Evolutionary conservation across 306 rosid genomes (phyloP), one percentile per base, ranked within the genome.

Genomic region (Trifolium fragiferum): DNA sequence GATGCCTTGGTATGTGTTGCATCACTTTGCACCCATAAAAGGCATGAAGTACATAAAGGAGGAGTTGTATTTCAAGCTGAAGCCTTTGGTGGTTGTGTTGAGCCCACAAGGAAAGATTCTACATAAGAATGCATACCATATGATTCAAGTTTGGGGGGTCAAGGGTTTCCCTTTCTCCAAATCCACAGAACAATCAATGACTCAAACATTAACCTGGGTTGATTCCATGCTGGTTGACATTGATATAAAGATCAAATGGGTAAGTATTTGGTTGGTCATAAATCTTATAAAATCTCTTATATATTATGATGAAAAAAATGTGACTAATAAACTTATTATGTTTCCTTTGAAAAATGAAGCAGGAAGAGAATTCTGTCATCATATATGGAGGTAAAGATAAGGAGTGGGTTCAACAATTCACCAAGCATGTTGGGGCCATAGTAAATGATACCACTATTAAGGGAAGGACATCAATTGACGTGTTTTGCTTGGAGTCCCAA

Each of bases 131-230:
- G 93, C 87, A 15, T 21, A 83, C 71, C 86, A 86, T 70, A 41
- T 86, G 68, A 86, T 90, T 69, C 78, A 76, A n/a, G 71, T 80
- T 21, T 83, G 86, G 84, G 91, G 93, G 8, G 6, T 58, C 4
- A 54, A 70, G 4, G 91, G 82, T 6, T 86, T 88, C 60, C 88
- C 89, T 21, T 88, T 84, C 76, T 68, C 76, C 1, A 1, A 3
- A 9, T 0, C 14, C 21, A 33, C 7, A 0, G 74, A 81, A 61
- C 33, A 69, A 27, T 18, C 14, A 5, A 5, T 88, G 0, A 23
- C 67, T 10, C 8, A 20, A 4, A 60, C 35, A n/a, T 8, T 1
- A 4, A 68, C 51, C 0, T 82, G 88, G 82, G 3, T 84, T 50
- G 47, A 33, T 7, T 3, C 50, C 6, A 6, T 86, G 0, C 16